Conservation (phyloP, 2,329 filamentous ascomycete species). For the Colletotrichum salicis region DNA sequence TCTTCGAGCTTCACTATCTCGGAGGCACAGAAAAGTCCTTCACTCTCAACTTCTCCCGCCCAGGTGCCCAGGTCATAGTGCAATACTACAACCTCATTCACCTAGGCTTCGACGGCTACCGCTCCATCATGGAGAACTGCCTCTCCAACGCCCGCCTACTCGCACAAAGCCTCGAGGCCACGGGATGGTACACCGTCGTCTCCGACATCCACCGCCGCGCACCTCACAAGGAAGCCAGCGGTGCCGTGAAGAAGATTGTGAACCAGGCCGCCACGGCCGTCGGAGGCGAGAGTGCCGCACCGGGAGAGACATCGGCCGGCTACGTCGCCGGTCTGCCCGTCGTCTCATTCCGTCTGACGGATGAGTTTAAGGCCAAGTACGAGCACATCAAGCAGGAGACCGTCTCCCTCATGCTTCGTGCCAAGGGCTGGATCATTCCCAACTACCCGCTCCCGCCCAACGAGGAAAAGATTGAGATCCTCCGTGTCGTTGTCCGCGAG, state of each 20-base stretch:
- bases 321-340: conserved; percentile 75
- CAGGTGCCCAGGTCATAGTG: conserved; percentile 74
- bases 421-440: conserved; percentile 77
- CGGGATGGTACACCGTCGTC: conserved; percentile 73
- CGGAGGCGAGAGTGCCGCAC: conserved; percentile 46
- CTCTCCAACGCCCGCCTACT: conserved; percentile 72
- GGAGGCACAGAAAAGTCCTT: conserved; percentile 76
- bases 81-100: conserved; percentile 81
- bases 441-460: conserved; percentile 75
- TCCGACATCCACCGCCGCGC: conserved; percentile 73
- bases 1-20: conserved; percentile 77
- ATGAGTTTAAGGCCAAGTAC: conserved; percentile 69
- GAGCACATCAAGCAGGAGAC: conserved; percentile 73
- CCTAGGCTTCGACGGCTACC: conserved; percentile 74
- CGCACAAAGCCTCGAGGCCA: conserved; percentile 71
- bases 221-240: conserved; percentile 40
- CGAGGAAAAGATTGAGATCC: conserved; percentile 71
- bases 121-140: conserved; percentile 73
- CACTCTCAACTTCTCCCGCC: conserved; percentile 78
- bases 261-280: conserved; percentile 50
- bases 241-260: conserved; percentile 13
- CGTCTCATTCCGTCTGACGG: conserved; percentile 72
- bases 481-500: conserved; percentile 75
- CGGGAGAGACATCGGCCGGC: conserved; percentile 60
- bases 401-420: conserved; percentile 70